phyloP scores from a whole-genome alignment of 2,329 filamentous ascomycete genomes.

The Colletotrichum kahawae region DNA sequence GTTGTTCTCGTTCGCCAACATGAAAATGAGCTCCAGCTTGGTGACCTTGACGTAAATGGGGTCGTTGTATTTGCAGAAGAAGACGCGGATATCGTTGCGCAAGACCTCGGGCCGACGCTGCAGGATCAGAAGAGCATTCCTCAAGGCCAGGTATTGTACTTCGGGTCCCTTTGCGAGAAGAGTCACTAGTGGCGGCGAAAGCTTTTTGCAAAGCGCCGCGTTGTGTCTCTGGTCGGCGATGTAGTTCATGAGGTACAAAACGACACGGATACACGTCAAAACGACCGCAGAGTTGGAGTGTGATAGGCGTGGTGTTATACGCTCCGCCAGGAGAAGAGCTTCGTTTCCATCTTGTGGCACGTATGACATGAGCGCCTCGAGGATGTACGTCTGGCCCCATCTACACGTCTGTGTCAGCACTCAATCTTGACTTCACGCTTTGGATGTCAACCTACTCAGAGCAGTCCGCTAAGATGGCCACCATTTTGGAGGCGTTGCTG shows the following conservation, averaged over 20 bases:
- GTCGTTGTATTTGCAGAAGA: conserved; percentile 99
- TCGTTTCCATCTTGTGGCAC: conserved; percentile 91
- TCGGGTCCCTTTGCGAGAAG: conserved; percentile 95
- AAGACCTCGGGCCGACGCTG: conserved; percentile 92
- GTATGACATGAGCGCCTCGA: conserved; percentile 97
- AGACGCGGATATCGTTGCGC: conserved; percentile 95
- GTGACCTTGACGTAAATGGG: conserved; percentile 99
- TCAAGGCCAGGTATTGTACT: conserved; percentile 94
- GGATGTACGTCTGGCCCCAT: conserved; percentile 98
- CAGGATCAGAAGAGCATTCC: conserved; percentile 92
- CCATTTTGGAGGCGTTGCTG: conserved; percentile 95
- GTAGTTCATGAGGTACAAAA: conserved; percentile 98
- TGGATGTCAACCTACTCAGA: conserved; percentile 74
- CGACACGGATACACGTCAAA: conserved; percentile 92
- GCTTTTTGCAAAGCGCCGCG: conserved; percentile 83
- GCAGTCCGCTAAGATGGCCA: conserved; percentile 94
- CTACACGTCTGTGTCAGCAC: conserved; percentile 46
- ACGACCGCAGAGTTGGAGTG: conserved; percentile 98
- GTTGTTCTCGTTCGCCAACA: conserved; percentile 94
- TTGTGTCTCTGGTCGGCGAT: conserved; percentile 92
- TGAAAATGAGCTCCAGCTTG: conserved; percentile 98
- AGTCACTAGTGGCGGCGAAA: conserved; percentile 94
- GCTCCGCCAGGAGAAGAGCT: conserved; percentile 87
- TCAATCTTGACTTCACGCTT: not conserved
- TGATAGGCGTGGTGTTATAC: conserved; percentile 92